A percentile compares a stretch with the other conserved stretches of the same genome.
phyloP scores from a whole-genome alignment of 2,329 filamentous ascomycete genomes.

The Tolypocladium pustulatum region DNA sequence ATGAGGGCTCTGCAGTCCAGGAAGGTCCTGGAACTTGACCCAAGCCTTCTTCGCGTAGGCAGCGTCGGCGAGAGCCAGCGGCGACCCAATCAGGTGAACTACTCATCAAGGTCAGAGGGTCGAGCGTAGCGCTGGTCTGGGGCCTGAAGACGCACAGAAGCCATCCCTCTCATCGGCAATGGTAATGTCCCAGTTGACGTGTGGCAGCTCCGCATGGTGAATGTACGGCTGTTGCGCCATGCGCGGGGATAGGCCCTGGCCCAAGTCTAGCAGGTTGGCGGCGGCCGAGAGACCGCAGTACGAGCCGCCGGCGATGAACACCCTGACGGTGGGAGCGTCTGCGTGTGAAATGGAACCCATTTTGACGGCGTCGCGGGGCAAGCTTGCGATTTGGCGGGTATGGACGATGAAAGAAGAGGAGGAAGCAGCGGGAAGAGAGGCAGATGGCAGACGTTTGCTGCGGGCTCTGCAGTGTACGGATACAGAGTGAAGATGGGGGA shows the following conservation, averaged over 20 bases:
- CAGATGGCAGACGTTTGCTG: background rate
- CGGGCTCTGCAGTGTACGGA: background rate
- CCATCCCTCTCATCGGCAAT: constrained; percentile 73
- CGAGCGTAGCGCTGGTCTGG: background rate
- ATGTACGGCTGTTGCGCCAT: constrained; percentile 23
- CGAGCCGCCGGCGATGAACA: constrained; percentile 61
- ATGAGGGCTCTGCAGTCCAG: constrained; percentile 51
- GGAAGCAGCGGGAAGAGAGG: background rate
- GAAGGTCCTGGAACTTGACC: constrained; percentile 57
- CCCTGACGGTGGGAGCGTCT: constrained; percentile 30
- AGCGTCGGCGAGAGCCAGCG: constrained; percentile 56
- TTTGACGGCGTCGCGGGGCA: background rate
- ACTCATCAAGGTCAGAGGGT: constrained; percentile 2
- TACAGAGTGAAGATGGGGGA: background rate
- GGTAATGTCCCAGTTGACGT: constrained; percentile 55
- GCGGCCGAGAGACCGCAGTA: constrained; percentile 61
- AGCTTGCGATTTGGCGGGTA: background rate
- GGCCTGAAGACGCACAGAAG: constrained; percentile 50
- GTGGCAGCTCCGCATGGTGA: constrained; percentile 30
- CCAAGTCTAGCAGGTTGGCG: constrained; percentile 57
- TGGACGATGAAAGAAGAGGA: background rate
- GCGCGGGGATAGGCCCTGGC: constrained; percentile 43
- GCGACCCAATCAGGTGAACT: constrained; percentile 70
- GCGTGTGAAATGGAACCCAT: constrained; percentile 20
- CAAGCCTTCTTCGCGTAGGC: constrained; percentile 58